These are phyloP conservation scores for Cubamyces sp. DNA, from an alignment of 768 basidiomycete species.

Conservation along the genomic window DNA sequence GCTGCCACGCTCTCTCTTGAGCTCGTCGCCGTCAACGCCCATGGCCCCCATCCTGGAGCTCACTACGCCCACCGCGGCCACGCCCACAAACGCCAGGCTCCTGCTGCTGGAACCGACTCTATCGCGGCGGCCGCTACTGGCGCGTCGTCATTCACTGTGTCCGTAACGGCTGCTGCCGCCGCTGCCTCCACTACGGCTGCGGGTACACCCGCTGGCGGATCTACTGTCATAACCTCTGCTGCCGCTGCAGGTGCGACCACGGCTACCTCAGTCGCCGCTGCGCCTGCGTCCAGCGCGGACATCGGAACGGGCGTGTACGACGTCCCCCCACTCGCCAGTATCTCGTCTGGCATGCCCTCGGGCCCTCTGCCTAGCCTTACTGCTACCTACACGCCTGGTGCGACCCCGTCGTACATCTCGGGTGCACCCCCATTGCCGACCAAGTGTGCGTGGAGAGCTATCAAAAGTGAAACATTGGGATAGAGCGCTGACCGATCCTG, in stretches of 20 bases:
- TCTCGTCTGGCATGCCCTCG: conserved; percentile 67
- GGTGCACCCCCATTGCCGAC: conserved; percentile 72
- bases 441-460: conserved; percentile 48
- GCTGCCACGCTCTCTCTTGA: conserved; percentile 25
- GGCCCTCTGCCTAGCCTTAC: conserved; percentile 52
- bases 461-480: conserved; percentile 2
- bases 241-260: conserved; percentile 21
- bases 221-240: conserved; percentile 19
- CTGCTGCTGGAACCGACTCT: neutral
- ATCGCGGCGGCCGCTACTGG: conserved; percentile 18
- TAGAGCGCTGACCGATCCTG: neutral
- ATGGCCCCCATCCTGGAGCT: neutral
- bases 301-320: conserved; percentile 42
- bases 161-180: conserved; percentile 21
- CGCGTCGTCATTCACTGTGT: conserved; percentile 17
- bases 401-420: conserved; percentile 55
- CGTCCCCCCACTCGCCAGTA: conserved; percentile 60
- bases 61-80: conserved; percentile 13
- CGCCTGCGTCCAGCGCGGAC: conserved; percentile 19
- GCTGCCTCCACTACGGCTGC: conserved; percentile 1
- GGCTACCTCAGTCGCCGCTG: conserved; percentile 12
- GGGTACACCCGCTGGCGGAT: conserved; percentile 8
- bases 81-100: conserved; percentile 24
- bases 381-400: conserved; percentile 60
- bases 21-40: conserved; percentile 23